phyloP scores from a whole-genome alignment of 495 filamentous ascomycete species.

The Penicillium ochrochloron region DNA sequence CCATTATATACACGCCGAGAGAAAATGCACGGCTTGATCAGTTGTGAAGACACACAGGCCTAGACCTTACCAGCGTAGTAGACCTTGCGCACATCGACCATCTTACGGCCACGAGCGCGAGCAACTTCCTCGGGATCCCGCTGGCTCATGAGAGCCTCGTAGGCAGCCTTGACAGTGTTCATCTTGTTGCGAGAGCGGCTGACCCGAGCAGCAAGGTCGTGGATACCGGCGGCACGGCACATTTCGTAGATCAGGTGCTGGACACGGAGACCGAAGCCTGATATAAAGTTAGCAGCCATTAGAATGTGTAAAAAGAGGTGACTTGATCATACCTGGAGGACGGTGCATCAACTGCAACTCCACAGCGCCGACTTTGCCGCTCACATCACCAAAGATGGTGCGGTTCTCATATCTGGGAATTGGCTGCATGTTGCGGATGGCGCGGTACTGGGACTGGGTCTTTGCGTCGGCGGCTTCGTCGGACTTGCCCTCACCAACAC shows the following conservation, averaged over 20 bases:
- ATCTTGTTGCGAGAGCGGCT: conserved; percentile 85
- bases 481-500: conserved; percentile 87
- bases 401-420: conserved; percentile 86
- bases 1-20: conserved; percentile 49
- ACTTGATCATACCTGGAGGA: conserved; percentile 74
- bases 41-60: conserved; percentile 32
- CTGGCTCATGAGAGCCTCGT: conserved; percentile 81
- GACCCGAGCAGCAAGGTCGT: conserved; percentile 81
- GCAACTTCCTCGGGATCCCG: conserved; percentile 86
- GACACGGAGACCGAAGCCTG: conserved; percentile 90
- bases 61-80: conserved; percentile 85
- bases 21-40: conserved; percentile 26
- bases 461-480: conserved; percentile 67
- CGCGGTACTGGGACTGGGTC: conserved; percentile 70
- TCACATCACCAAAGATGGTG: conserved; percentile 86
- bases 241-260: conserved; percentile 93
- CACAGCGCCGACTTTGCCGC: conserved; percentile 82
- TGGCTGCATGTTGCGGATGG: conserved; percentile 85
- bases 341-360: conserved; percentile 77
- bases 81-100: conserved; percentile 94
- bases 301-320: neutral
- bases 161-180: conserved; percentile 93
- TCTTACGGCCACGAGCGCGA: conserved; percentile 82
- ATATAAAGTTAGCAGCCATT: conserved; percentile 11
- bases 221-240: conserved; percentile 78